Evolutionary conservation across 257 asterid genomes (phyloP), one percentile per base, ranked within the genome.

Genomic region (Salvia splendens): DNA sequence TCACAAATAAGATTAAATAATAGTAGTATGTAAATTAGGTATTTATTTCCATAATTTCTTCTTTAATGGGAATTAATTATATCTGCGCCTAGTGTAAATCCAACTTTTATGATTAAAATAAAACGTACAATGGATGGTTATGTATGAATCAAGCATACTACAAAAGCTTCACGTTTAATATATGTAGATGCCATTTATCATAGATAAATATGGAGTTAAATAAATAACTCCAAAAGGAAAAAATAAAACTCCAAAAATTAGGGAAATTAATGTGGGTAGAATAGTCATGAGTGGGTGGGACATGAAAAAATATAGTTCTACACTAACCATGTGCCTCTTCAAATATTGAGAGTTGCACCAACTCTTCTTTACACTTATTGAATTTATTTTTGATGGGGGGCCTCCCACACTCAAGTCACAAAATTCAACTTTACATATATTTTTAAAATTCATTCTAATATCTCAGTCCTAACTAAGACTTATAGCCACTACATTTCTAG

Each of bases 251-350:
- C 17, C 12, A 10, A 30, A 28, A 38, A 51, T 41, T 42, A 55
- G 60, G 40, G 53, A 36, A n/a, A n/a, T n/a, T n/a, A 52, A 54
- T 59, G 57, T 28, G 12, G 35, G 47, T 32, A 16, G 6, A 58
- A 59, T 33, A 81, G 78, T 81, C 79, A 69, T 81, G 88, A 64
- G 71, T 75, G 81, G 81, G 80, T 68, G 81, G 83, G 80, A 45
- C 84, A 81, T 79, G 77, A 71, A 65, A 24, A 68, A 77, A 71
- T 33, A 77, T 73, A 76, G 74, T 61, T 60, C 64, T 63, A 60
- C 66, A 59, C 59, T 52, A 54, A 50, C 55, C 86, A 85, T 83
- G 91, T 85, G 85, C 81, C 41, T 68, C 59, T 59, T 35, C 66
- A 46, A 64, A 63, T 30, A 67, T 70, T 67, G 51, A 63, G 58